Evolutionary conservation across 2,329 filamentous ascomycete genomes (phyloP).

Genomic region (Bipolaris oryzae): DNA sequence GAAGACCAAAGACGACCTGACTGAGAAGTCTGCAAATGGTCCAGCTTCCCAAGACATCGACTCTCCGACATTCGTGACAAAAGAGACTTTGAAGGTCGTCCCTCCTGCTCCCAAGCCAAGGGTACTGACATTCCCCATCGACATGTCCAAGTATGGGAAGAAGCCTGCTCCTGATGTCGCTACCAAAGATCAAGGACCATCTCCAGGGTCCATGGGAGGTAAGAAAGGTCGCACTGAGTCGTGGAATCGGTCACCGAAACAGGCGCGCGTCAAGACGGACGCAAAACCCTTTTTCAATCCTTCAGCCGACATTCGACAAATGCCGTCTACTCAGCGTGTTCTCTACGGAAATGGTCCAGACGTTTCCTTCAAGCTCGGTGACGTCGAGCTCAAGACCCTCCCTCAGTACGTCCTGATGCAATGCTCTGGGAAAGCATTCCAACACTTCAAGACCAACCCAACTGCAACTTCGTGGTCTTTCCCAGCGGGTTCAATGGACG

Average conservation of each 20-base stretch:
- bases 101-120: constrained; percentile 28
- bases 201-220: not conserved
- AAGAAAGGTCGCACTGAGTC: not conserved
- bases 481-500: constrained; percentile 23
- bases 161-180: constrained; percentile 1
- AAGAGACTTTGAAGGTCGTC: constrained; percentile 26
- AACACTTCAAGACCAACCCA: constrained; percentile 27
- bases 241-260: not conserved
- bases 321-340: constrained; percentile 27
- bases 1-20: not conserved
- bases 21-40: not conserved
- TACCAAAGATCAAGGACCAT: not conserved
- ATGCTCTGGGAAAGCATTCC: constrained; percentile 29
- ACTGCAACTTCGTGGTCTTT: constrained; percentile 21
- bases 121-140: constrained; percentile 29
- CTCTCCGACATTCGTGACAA: constrained; percentile 21
- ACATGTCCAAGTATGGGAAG: constrained; percentile 30
- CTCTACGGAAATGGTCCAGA: constrained; percentile 30
- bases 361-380: constrained; percentile 28
- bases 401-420: constrained; percentile 40
- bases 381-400: constrained; percentile 13
- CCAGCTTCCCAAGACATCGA: not conserved
- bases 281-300: constrained; percentile 18
- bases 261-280: constrained; percentile 8
- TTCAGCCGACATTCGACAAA: constrained; percentile 28